Evolutionary conservation across 345 rosid genomes (phyloP), one percentile per base, ranked within the genome.

Genomic region (Orychophragmus violaceus): DNA sequence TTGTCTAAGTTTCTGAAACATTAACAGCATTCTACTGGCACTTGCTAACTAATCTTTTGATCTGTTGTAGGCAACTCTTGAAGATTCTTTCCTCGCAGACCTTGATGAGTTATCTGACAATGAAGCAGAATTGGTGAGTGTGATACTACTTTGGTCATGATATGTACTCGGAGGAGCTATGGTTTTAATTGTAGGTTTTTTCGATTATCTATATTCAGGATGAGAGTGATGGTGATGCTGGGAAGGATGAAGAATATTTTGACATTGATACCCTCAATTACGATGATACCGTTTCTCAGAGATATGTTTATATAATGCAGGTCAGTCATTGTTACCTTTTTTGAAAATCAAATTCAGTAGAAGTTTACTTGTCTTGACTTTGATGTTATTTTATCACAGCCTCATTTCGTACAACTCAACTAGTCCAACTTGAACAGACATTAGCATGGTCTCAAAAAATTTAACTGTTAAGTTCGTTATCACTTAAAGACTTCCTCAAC

Each of bases 61-160:
- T 17, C 55, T 61, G 28, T 75, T 72, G 17, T 78, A 92, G 97
- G 95, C 93, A 16, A 86, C 92, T 61, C 92, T 92, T 46, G 93
- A 87, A 24, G 98, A 90, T 81, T 88, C 97, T 27, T 90, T 93
- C 72, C 88, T 93, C 7, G 97, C 97, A 1, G 98, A 90, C 77
- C 94, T 93, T 29, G 97, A 88, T n/a, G 97, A 93, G 66, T 72
- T 90, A 76, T 93, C 98, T 32, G 98, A 90, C 71, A 93, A 93
- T 62, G 98, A 93, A 67, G 87, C 86, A 17, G 87, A 86, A 64
- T 22, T 62, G 56, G 91, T 87, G 50, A 90, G 87, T 8, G 46
- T 25, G 4, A 5, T 27, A 17, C 2, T 29, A 19, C 14, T 24
- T n/a, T 4, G 8, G 1, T 41, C n/a, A 11, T 22, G 16, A 17